Evolutionary conservation across 2,329 filamentous ascomycete genomes (phyloP).

Genomic region (Penicillium thymicola): DNA sequence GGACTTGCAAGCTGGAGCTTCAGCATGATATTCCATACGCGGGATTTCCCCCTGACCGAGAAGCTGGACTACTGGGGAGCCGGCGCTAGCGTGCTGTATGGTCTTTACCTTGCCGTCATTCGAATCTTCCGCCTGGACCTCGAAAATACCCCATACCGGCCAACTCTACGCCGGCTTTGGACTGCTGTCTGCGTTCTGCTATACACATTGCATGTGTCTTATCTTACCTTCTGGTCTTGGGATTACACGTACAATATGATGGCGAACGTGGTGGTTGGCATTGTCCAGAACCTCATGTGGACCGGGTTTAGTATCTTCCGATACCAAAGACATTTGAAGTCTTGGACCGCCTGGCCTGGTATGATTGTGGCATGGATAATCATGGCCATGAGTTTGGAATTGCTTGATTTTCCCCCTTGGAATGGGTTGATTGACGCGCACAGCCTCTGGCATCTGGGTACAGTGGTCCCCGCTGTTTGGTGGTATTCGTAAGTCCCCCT

Average conservation of each 20-base stretch:
- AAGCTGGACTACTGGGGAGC: conserved; percentile 96
- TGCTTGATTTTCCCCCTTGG: conserved; percentile 89
- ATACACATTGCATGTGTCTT: conserved; percentile 74
- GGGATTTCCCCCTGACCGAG: conserved; percentile 83
- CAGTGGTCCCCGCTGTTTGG: conserved; percentile 79
- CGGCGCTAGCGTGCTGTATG: conserved; percentile 84
- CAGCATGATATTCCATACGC: conserved; percentile 86
- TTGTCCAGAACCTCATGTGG: conserved; percentile 81
- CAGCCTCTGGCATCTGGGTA: conserved; percentile 92
- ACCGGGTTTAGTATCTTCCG: conserved; percentile 73
- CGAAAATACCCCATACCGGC: conserved; percentile 45
- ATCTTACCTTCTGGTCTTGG: conserved; percentile 82
- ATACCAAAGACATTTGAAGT: conserved; percentile 67
- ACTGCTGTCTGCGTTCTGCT: conserved; percentile 66
- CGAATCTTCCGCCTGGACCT: conserved; percentile 79
- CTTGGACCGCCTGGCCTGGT: conserved; percentile 87
- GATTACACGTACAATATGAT: conserved; percentile 98
- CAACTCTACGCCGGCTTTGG: conserved; percentile 67
- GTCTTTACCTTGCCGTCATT: conserved; percentile 79
- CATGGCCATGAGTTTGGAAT: conserved; percentile 89
- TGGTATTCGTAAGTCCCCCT: conserved; percentile 81
- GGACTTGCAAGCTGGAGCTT: conserved; percentile 82
- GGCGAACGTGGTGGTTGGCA: conserved; percentile 79
- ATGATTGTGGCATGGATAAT: conserved; percentile 89
- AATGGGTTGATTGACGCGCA: conserved; percentile 85